A percentile compares a stretch with the other conserved stretches of the same genome.
These are phyloP conservation scores for Parathielavia appendiculata DNA, from an alignment of 495 filamentous ascomycete species.

Conservation along the genomic window DNA sequence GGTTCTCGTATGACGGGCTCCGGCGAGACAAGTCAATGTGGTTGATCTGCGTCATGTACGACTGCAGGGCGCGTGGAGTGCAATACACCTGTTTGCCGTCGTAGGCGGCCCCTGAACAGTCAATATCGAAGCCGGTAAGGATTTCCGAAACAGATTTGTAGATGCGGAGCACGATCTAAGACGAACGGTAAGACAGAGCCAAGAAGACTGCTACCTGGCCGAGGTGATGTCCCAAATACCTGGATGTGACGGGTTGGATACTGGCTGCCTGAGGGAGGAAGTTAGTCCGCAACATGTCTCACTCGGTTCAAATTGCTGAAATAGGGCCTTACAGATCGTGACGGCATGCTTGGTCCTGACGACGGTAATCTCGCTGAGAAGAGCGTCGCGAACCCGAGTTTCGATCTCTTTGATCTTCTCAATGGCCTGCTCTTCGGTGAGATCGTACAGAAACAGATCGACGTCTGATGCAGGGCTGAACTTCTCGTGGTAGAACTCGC, in stretches of 20 bases:
- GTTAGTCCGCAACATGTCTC: not conserved
- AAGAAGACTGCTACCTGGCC: no score
- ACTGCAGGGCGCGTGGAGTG: slow-evolving; percentile 63
- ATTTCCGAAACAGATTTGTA: slow-evolving; percentile 79
- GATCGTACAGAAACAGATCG: slow-evolving; percentile 75
- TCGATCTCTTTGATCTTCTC: slow-evolving; percentile 82
- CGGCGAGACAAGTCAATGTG: slow-evolving; percentile 71
- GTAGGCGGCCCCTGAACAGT: slow-evolving; percentile 74
- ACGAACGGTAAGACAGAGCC: slow-evolving; percentile 11
- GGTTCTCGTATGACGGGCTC: slow-evolving; percentile 80
- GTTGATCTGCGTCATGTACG: slow-evolving; percentile 75
- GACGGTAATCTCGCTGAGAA: slow-evolving; percentile 69
- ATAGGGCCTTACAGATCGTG: slow-evolving; percentile 52
- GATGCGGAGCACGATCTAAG: slow-evolving; percentile 72
- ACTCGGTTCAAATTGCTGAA: slow-evolving; percentile 3
- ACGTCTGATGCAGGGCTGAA: slow-evolving; percentile 79
- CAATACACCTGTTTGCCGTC: slow-evolving; percentile 71
- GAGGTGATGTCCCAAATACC: slow-evolving; percentile 22
- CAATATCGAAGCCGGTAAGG: slow-evolving; percentile 79
- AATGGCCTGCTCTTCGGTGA: slow-evolving; percentile 65
- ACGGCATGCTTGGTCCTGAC: slow-evolving; percentile 78
- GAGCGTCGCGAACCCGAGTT: slow-evolving; percentile 58
- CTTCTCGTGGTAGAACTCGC: slow-evolving; percentile 72
- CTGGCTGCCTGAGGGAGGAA: slow-evolving; percentile 50
- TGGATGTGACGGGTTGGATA: slow-evolving; percentile 76